A percentile compares a stretch with the other conserved stretches of the same genome.
Evolutionary conservation across 305 asterid genomes (phyloP).

Genomic region (Plantago coronopus): DNA sequence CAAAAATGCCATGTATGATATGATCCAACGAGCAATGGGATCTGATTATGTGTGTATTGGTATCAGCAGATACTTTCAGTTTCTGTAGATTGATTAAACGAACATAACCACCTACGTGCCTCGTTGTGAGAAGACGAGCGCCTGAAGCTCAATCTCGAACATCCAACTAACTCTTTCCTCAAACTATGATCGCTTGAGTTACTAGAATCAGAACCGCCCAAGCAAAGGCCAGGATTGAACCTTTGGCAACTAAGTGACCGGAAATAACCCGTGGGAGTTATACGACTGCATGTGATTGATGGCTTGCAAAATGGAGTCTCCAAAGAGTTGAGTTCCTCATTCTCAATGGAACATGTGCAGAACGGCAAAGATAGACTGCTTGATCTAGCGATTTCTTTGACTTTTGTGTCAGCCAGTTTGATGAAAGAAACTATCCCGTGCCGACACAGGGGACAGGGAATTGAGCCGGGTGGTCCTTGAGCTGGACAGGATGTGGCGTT

Average conservation of each 20-base stretch:
- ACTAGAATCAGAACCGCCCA: constrained; percentile 57
- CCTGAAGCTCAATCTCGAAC: constrained; percentile 49
- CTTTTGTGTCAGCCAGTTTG: constrained; percentile 51
- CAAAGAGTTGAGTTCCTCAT: constrained; percentile 31
- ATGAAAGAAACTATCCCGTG: constrained; percentile 68
- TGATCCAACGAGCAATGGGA: not conserved
- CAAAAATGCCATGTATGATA: not conserved
- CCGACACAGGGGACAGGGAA: constrained; percentile 80
- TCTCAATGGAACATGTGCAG: constrained; percentile 56
- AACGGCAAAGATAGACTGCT: constrained; percentile 55
- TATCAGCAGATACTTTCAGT: constrained; percentile 49
- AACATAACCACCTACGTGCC: constrained; percentile 67
- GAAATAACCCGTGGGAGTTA: constrained; percentile 52
- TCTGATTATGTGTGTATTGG: not conserved
- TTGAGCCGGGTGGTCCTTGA: constrained; percentile 72
- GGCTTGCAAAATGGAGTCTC: constrained; percentile 71
- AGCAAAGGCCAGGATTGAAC: constrained; percentile 53
- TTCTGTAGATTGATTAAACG: constrained; percentile 52
- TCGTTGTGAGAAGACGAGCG: constrained; percentile 59
- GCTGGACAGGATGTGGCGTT: constrained; percentile 39
- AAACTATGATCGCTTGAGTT: constrained; percentile 25
- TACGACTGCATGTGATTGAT: constrained; percentile 34
- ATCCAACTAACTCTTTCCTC: constrained; percentile 38
- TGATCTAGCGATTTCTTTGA: constrained; percentile 46
- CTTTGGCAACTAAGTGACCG: constrained; percentile 66